Evolutionary conservation across 139 green algal genomes (phyloP), one percentile per base, ranked within the genome.

Genomic region (Haematococcus lacustris): DNA sequence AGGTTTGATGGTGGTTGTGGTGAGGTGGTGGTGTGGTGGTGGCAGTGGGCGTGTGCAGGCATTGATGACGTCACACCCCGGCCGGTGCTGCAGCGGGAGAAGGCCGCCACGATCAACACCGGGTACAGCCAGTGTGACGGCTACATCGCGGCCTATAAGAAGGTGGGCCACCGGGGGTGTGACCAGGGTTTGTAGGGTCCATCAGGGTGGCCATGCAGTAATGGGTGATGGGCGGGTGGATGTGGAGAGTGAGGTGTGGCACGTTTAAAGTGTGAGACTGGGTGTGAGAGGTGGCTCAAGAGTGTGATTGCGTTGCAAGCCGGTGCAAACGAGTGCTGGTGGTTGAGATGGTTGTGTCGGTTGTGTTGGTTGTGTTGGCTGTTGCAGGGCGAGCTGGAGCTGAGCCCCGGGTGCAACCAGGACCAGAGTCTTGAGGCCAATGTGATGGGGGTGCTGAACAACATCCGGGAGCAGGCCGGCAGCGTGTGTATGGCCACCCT

Each of bases 51-150:
- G n/a, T 78, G 30, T 25, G 51, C 66, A 86, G 94, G 95, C 73
- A 96, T 99, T 51, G 95, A 97, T 73, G 95, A 99, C 75, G 95
- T 99, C 13, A 95, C 87, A 0, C 95, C 94, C 0, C 71, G 76
- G 5, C 51, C 71, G 7, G 40, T 39, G 32, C 87, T 98, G 71
- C 38, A 76, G 47, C 0, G 3, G 1, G 82, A 91, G 51, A 90
- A 91, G 78, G 78, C 83, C 43, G 64, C 68, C 5, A 81, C 68
- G 9, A 68, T 97, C 37, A 63, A 85, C 3, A 51, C 83, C 67
- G 91, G 89, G 30, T 97, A 97, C 81, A 43, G 30, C 28, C 59
- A 86, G 38, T 94, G 88, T 77, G 63, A 85, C 59, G 71, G 78
- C 9, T 87, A 89, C 73, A 97, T 98, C 67, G n/a, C 39, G 17